A percentile compares a stretch with the other conserved stretches of the same genome.
Evolutionary conservation across 192 early-diverging fungal genomes (phyloP).

Genomic region (Phycomyces nitens): DNA sequence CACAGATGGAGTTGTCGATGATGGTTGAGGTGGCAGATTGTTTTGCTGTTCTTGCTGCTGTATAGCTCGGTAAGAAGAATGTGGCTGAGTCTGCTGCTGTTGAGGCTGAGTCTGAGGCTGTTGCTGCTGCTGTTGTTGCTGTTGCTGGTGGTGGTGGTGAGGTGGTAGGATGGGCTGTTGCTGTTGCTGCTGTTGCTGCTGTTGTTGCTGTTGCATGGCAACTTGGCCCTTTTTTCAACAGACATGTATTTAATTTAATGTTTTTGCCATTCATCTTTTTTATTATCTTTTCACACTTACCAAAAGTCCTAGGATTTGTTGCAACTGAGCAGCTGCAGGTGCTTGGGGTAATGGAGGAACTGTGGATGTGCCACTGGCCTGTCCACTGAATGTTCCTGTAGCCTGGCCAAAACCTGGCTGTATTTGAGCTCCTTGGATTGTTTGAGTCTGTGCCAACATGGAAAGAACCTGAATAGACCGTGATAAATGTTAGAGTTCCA

Average conservation of each 20-base stretch:
- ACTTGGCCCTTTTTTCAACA: conserved; percentile 15
- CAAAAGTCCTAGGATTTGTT: conserved; percentile 23
- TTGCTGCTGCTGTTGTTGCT: conserved; percentile 2
- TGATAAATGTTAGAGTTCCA: too few relatives aligned
- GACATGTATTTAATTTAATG: background rate
- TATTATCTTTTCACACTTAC: conserved; percentile 2
- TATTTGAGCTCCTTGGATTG: conserved; percentile 1
- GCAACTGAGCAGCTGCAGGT: conserved; percentile 21
- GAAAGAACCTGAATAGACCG: conserved; percentile 5
- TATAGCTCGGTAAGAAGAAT: background rate
- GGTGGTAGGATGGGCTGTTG: background rate
- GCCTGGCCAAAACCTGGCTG: background rate
- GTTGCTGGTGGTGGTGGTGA: conserved; percentile 1
- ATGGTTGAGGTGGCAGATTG: background rate
- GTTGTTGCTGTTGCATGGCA: conserved; percentile 12
- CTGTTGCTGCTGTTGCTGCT: conserved; percentile 12
- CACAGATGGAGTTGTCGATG: conserved; percentile 1
- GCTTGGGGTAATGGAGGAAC: conserved; percentile 11
- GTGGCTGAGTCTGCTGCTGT: background rate
- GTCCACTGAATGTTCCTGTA: conserved; percentile 1
- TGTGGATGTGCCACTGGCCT: background rate
- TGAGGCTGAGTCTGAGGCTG: conserved; percentile 4
- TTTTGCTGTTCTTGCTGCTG: background rate
- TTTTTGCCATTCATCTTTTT: background rate
- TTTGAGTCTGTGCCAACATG: conserved; percentile 21